Evolutionary conservation across 345 rosid genomes (phyloP), one percentile per base, ranked within the genome.

Genomic region (Bruguiera parviflora): DNA sequence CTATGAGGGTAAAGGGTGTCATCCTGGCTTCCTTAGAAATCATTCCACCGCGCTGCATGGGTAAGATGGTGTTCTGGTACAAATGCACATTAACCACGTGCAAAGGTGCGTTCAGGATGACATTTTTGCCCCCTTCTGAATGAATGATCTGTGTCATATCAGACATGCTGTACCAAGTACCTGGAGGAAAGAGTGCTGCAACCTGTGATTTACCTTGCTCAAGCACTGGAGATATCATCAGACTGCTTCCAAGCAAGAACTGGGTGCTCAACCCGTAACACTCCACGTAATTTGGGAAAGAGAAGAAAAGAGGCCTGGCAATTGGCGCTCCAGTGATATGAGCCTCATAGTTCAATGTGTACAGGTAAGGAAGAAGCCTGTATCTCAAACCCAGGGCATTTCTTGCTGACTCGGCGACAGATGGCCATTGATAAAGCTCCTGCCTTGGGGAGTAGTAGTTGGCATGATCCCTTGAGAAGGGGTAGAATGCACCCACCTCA

Each of bases 341-440:
- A 61, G 97, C 92, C 76, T 87, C 89, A 53, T 86, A 90, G 85
- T 51, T 92, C 24, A 95, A 75, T 0, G 99, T 90, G 86, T 95
- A 95, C 70, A 95, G 82, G 81, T 78, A 87, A 53, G 98, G 94
- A 58, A 95, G 89, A 72, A 90, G 84, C 73, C 80, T 87, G 75
- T 95, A 95, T 79, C 98, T 84, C 96, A 95, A 79, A n/a, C 97
- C 96, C 20, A 95, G 88, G 61, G 99, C 98, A 78, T 89, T 95
- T 80, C 93, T 86, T 67, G 97, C 96, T 0, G 98, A 95, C 32
- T 83, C 73, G 0, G 97, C 89, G 5, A 92, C 98, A 0, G 92
- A 85, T 2, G 78, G 80, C 99, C 98, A 95, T 66, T 92, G 98
- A 79, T 95, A 92, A 61, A 95, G 96, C 87, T 95, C 97, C 77